Base-by-base conservation (phyloP, 2,329 filamentous ascomycete species). In the Tothia fuscella region DNA sequence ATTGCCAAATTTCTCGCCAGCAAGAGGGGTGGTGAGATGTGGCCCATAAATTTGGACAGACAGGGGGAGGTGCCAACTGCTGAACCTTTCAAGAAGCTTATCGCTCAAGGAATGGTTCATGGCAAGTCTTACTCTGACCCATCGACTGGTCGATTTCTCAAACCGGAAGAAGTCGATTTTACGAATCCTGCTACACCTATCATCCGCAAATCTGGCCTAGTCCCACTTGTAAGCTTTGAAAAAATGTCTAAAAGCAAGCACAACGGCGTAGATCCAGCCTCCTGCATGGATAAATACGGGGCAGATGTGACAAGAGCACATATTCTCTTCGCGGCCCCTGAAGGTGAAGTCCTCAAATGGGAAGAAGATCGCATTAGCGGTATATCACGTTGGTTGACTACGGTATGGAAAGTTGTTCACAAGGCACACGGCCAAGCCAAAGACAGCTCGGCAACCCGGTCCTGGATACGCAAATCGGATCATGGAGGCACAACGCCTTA, bases 211-310 rank as follows among this genome's bases (percentile, higher is more conserved):
- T 82, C 76, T 0, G 74, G 76, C 3, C 61, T 71, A 36, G 52
- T 55, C 0, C 76, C 81, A 2, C 72, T 65, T 21, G 61, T 86
- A 14, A 78, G 75, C 1, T 93, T 74, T 51, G 86, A 93, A 58
- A 94, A 94, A 57, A 94, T 94, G 87, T 91, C 83, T 29, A 94
- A 94, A 63, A 93, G 84, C 53, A 94, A 94, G 60, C 71, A 91
- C 63, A 94, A 94, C 54, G 87, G 87, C 20, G 84, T 93, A 5
- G 85, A 93, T 54, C 87, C 87, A 0, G 77, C 74, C 0, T 67
- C 65, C 0, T 82, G 81, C 48, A 84, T 91, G 44, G 63, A 69
- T 6, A 76, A 74, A 49, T 80, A 91, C 51, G 87, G 87, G 17
- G 83, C 86, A 2, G 87, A 94, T 57, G 79, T 83, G 5, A 87